phyloP scores from a whole-genome alignment of 306 rosid genomes.

The Malus domestica region ASM211411v1 NC_041793.1:37210501-37211000 shows the following conservation, averaged over 20 bases:
- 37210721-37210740: not conserved
- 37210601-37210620: constrained; percentile 9
- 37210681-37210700: constrained; percentile 8
- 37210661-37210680: constrained; percentile 13
- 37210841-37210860: too few relatives aligned
- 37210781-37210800: not conserved
- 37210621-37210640: constrained; percentile 2
- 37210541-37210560: constrained; percentile 1
- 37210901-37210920: too few relatives aligned
- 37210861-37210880: fast-evolving
- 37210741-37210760: too few relatives aligned
- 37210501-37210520: constrained; percentile 10
- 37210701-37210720: not conserved
- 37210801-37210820: too few relatives aligned
- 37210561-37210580: not conserved
- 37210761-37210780: not conserved
- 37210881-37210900: too few relatives aligned
- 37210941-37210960: too few relatives aligned
- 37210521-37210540: constrained; percentile 12
- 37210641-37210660: constrained; percentile 14
- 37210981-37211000: too few relatives aligned
- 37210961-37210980: too few relatives aligned
- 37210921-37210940: too few relatives aligned
- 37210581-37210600: constrained; percentile 1
- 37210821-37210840: too few relatives aligned